Conservation (phyloP, 164 flowering plant species). For the Nymphaea thermarum region DNA sequence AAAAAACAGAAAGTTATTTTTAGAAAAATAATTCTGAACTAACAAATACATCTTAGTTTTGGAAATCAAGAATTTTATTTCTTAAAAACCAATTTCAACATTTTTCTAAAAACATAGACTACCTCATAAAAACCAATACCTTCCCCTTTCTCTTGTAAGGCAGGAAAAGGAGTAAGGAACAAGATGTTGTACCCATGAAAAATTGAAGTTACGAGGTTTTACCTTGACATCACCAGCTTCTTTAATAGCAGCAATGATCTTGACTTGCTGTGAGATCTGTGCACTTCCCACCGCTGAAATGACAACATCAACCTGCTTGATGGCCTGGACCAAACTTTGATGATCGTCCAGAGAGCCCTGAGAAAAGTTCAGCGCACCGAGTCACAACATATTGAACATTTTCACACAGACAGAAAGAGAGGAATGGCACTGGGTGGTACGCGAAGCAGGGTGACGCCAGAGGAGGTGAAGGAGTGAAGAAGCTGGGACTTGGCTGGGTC, state of each 20-base stretch:
- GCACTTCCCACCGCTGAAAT: slow-evolving; percentile 38
- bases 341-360: slow-evolving; percentile 61
- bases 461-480: slow-evolving; percentile 31
- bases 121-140: no score
- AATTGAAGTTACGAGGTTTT: neutral
- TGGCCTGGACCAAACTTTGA: slow-evolving; percentile 53
- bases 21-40: no score
- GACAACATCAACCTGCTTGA: slow-evolving; percentile 63
- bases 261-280: slow-evolving; percentile 36
- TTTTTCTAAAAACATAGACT: no score
- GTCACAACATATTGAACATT: neutral
- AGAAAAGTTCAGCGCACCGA: neutral
- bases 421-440: slow-evolving; percentile 3
- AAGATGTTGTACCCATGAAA: neutral
- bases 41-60: no score
- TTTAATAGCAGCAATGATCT: slow-evolving; percentile 56
- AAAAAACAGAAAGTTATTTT: no score
- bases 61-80: no score
- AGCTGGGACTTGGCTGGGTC: slow-evolving; percentile 36
- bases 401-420: neutral
- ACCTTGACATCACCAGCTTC: slow-evolving; percentile 65
- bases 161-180: no score
- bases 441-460: slow-evolving; percentile 34
- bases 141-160: no score
- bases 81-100: no score